Evolutionary conservation across 352 stramenopile species (phyloP).

Genomic region (Phytophthora tentaculata): DNA sequence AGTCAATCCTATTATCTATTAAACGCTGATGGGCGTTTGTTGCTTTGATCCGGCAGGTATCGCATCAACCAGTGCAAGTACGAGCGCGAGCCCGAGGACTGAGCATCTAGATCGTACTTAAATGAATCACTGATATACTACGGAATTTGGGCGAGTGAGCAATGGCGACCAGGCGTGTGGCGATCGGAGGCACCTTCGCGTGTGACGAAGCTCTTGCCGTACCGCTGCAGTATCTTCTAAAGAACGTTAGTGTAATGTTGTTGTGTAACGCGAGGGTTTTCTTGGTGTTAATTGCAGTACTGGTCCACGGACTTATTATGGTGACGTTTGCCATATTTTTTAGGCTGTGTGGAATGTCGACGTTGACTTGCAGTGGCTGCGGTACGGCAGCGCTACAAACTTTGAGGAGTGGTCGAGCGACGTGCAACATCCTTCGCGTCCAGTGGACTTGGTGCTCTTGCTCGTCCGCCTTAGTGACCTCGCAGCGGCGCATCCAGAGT

Average conservation of each 20-base stretch:
- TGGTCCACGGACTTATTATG: no score
- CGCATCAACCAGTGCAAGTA: slow-evolving; percentile 81
- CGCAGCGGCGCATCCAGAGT: slow-evolving; percentile 58
- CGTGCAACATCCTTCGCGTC: slow-evolving; percentile 12
- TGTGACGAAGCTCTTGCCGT: slow-evolving; percentile 59
- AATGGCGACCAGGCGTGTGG: slow-evolving; percentile 38
- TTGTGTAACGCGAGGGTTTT: slow-evolving; percentile 5
- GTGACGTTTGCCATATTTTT: no score
- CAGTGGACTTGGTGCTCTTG: slow-evolving; percentile 55
- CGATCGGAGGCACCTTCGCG: slow-evolving; percentile 65
- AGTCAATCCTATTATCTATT: no score
- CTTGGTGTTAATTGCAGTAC: slow-evolving; percentile 1
- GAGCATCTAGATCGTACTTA: slow-evolving; percentile 34
- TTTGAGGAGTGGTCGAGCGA: slow-evolving; percentile 38
- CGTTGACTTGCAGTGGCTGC: slow-evolving; percentile 58
- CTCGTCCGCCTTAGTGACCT: slow-evolving; percentile 70
- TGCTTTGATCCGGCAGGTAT: slow-evolving; percentile 51
- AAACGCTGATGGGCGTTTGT: no score
- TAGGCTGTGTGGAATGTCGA: slow-evolving; percentile 36
- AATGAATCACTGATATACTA: slow-evolving; percentile 21
- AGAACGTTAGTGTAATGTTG: slow-evolving; percentile 44
- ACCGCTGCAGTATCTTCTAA: slow-evolving; percentile 58
- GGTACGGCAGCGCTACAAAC: slow-evolving; percentile 53
- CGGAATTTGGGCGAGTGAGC: slow-evolving; percentile 1
- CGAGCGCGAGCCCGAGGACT: slow-evolving; percentile 56